Evolutionary conservation across 208 protist species (phyloP), one percentile per base, ranked within the genome.

Genomic region (Trypanosoma congolense): DNA sequence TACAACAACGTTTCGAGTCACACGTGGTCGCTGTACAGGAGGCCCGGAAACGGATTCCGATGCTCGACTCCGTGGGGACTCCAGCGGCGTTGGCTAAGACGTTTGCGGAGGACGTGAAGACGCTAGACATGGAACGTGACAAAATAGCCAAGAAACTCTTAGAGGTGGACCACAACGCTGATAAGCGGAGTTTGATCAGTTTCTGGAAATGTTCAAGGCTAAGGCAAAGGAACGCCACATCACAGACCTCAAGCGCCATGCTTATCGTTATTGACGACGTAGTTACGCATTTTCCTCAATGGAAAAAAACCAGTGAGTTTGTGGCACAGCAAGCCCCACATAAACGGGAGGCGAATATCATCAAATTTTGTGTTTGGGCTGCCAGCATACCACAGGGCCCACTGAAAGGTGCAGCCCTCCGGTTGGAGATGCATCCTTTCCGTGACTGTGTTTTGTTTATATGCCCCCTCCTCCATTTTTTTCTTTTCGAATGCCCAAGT

Each of bases 51-150:
- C 53, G 44, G 77, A 80, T 44, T 24, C 51, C 52, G 1, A 60
- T 93, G 19, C 41, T 93, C 24, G 42, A 58, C 4, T 73, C 80
- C 9, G 71, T 93, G 1, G 70, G 74, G 26, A 80, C 81, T 4
- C 79, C 80, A 1, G 69, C 81, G 51, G 72, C 72, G 10, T 70
- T 93, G n/a, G 59, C 79, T 22, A 70, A 70, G 26, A 88, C 86
- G 9, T 69, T 93, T 18, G 77, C 78, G 48, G 36, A 47, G 2
- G 82, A 93, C 42, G 77, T 88, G 21, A 67, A 46, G 35, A 55
- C 10, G 8, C 18, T 64, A 42, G 64, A 62, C 24, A 33, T 12
- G 19, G 18, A 63, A 40, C 49, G 57, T 44, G 64, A 70, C 14
- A 40, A 51, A n/a, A 70, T 63, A 49, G 57, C 64, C n/a, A 70